A percentile compares a stretch with the other conserved stretches of the same genome.
Evolutionary conservation across 352 stramenopile genomes (phyloP).

Genomic region (Globisporangium rhizosaccharum): DNA sequence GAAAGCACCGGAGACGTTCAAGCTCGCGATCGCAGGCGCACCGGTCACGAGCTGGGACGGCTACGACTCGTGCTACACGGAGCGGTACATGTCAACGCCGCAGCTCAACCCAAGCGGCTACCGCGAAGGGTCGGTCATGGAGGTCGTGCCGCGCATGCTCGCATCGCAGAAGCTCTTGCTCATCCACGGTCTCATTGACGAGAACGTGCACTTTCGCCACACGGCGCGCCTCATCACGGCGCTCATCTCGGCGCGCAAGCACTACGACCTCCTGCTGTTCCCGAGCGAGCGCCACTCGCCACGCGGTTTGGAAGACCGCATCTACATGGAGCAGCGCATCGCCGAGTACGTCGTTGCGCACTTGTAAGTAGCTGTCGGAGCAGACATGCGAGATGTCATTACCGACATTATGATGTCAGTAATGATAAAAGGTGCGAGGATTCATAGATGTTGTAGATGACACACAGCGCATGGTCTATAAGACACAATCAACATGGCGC

Average conservation of each 20-base stretch:
- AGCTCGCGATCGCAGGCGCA: constrained; percentile 92
- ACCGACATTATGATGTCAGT: not conserved
- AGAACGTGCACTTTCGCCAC: constrained; percentile 99
- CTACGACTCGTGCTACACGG: constrained; percentile 99
- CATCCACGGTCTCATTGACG: constrained; percentile 96
- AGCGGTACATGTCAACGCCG: constrained; percentile 96
- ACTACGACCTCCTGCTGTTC: constrained; percentile 96
- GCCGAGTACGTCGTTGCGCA: constrained; percentile 76
- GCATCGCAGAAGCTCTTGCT: constrained; percentile 89
- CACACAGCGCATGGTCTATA: no score
- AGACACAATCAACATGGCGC: no score
- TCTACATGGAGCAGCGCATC: constrained; percentile 96
- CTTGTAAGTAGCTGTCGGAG: constrained; percentile 32
- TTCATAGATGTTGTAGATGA: not conserved
- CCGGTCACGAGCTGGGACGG: constrained; percentile 97
- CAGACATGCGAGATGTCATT: not conserved
- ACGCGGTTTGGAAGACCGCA: constrained; percentile 86
- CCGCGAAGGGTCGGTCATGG: constrained; percentile 87
- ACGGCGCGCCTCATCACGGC: constrained; percentile 95
- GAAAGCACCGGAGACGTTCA: constrained; percentile 94
- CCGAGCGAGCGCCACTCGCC: constrained; percentile 95
- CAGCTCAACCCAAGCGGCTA: constrained; percentile 92
- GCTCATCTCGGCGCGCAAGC: constrained; percentile 91
- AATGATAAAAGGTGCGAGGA: not conserved
- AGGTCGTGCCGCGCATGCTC: constrained; percentile 90